Evolutionary conservation across 2,329 filamentous ascomycete genomes (phyloP), one percentile per base, ranked within the genome.

Genomic region (Cladophialophora carrionii): DNA sequence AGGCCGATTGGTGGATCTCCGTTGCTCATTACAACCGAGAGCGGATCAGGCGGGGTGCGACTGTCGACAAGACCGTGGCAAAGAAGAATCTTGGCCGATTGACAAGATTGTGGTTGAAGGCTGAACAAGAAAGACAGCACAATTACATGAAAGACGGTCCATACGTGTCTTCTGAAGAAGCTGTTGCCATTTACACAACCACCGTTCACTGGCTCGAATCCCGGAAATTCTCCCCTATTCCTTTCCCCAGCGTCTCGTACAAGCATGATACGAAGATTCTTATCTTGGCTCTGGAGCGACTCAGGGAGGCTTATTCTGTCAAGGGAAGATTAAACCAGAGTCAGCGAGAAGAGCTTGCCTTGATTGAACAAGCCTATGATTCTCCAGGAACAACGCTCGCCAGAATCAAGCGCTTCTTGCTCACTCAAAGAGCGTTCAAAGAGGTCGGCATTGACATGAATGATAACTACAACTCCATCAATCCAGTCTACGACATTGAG

Each of bases 361-460:
- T 99, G 60, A 99, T 99, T 64, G 95, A 99, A 75, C 95, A 99
- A 78, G 96, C 95, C 3, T 99, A 99, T 72, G 95, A 99, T 76
- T 97, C 93, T 68, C 95, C 96, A 1, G 95, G 95, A 66, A 99
- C 95, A 1, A 98, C 95, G 0, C 78, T 99, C 64, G 94, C 96
- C 69, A 86, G 95, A 64, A 99, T 99, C 81, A 99, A 99, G 83
- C 90, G 95, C 56, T 98, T 98, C 83, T 82, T 99, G 68, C 86
- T 99, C 52, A 99, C 96, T 0, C 95, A 99, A 76, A 88, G 95
- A 77, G 95, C 96, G 1, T 99, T 99, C 85, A 99, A 99, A 80
- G 95, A 99, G 79, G 95, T 99, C 52, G 95, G 94, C 62, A 99
- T 99, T 71, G 95, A 99, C 76, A 99, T 99, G 95, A 99, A 99